These are phyloP conservation scores for Microcera coccophila DNA, from an alignment of 2,329 filamentous ascomycete species.

Conservation along the genomic window DNA sequence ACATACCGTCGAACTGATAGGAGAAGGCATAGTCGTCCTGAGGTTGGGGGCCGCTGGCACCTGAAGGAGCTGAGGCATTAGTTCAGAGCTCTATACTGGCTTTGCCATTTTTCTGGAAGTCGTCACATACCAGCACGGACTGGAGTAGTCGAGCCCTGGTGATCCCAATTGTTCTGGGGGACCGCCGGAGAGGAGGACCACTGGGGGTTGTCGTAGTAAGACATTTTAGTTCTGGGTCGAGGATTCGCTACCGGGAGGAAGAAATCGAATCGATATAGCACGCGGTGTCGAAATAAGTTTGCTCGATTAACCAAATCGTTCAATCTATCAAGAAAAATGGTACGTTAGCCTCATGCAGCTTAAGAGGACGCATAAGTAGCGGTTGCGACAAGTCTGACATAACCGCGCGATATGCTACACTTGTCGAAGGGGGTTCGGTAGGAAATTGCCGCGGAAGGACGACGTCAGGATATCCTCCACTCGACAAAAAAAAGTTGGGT, in stretches of 20 bases:
- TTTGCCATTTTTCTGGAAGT: conserved; percentile 2
- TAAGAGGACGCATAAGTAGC: conserved; percentile 5
- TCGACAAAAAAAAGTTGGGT: too few species aligned
- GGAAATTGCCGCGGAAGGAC: conserved; percentile 20
- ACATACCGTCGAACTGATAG: conserved; percentile 86
- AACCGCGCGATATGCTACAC: conserved; percentile 13
- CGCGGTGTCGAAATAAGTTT: too few species aligned
- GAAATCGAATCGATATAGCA: conserved; percentile 16
- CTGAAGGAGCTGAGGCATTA: conserved; percentile 40
- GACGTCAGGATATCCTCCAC: conserved; percentile 21
- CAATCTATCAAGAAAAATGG: conserved; percentile 12
- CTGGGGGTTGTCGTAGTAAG: conserved; percentile 45
- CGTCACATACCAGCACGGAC: conserved; percentile 36
- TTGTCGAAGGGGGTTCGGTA: conserved; percentile 13
- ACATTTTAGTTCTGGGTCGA: conserved; percentile 31
- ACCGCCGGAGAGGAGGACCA: conserved; percentile 32
- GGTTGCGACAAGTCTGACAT: conserved; percentile 11
- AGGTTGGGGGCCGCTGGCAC: conserved; percentile 69
- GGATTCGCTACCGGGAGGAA: conserved; percentile 11
- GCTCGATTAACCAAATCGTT: conserved; percentile 8
- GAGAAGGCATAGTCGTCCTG: conserved; percentile 79
- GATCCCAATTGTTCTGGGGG: conserved; percentile 44
- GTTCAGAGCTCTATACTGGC: not conserved
- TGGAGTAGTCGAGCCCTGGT: conserved; percentile 40
- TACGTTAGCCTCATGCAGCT: conserved; percentile 12